These are phyloP conservation scores for Collybiopsis confluens DNA, from an alignment of 768 basidiomycete species.

Conservation along the genomic window DNA sequence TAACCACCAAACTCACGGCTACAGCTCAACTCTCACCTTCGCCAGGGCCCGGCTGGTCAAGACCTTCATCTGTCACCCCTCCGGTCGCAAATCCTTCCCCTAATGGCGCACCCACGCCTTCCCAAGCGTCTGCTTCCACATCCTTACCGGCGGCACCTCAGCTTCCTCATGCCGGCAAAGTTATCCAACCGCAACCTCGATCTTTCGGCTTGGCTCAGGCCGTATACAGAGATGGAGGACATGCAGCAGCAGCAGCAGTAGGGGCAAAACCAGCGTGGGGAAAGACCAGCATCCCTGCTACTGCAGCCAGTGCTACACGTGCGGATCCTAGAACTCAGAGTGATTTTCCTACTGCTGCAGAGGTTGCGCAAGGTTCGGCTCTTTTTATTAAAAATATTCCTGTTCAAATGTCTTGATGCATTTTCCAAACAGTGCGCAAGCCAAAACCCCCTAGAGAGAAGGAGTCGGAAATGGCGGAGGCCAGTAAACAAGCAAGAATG, in stretches of 20 bases:
- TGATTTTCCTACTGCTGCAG: slow-evolving; percentile 96
- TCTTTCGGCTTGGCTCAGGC: slow-evolving; percentile 22
- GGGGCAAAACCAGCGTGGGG: slow-evolving; percentile 64
- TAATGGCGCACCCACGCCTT: slow-evolving; percentile 32
- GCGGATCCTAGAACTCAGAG: slow-evolving; percentile 40
- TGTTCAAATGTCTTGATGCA: too few relatives aligned
- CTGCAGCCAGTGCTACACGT: slow-evolving; percentile 26
- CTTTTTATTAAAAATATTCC: slow-evolving; percentile 7
- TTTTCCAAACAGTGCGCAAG: not conserved
- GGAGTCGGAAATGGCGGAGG: slow-evolving; percentile 47
- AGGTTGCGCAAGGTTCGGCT: slow-evolving; percentile 75
- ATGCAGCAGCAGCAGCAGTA: slow-evolving; percentile 5
- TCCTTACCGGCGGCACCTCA: slow-evolving; percentile 37
- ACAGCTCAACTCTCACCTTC: slow-evolving; percentile 52
- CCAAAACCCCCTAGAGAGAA: slow-evolving; percentile 19
- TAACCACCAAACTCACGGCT: slow-evolving; percentile 83
- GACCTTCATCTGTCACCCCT: slow-evolving; percentile 70
- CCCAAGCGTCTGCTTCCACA: slow-evolving; percentile 25
- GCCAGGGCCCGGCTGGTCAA: slow-evolving; percentile 70
- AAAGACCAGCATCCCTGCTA: slow-evolving; percentile 44
- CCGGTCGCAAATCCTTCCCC: slow-evolving; percentile 42
- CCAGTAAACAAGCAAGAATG: slow-evolving; percentile 59
- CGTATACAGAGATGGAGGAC: slow-evolving; percentile 9
- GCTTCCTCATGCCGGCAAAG: slow-evolving; percentile 55
- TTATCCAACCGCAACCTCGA: slow-evolving; percentile 66